Evolutionary conservation across 768 basidiomycete species (phyloP), one percentile per base, ranked within the genome.

Genomic region (Phlebiopsis flavidoalba): DNA sequence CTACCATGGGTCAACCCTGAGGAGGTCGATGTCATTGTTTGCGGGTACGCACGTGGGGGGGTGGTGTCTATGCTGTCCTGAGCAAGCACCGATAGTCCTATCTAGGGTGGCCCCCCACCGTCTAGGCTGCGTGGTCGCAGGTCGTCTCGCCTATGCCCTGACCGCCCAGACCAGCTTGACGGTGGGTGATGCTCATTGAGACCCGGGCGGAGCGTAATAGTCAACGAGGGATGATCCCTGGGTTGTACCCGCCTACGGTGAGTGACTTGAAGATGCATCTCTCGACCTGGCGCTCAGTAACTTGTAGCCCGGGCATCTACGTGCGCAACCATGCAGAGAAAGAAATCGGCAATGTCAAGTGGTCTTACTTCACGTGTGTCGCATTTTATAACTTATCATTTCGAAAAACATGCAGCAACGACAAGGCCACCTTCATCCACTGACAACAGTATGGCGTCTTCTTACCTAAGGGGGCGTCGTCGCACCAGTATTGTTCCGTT

Each of bases 161-260:
- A 88, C 72, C 86, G n/a, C n/a, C n/a, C n/a, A n/a, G n/a, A n/a
- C 87, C 24, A 88, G 75, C 66, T 71, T 89, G 59, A 87, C 88
- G 70, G 86, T 89, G 60, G 70, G 86, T 89, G 60, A 86, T 88
- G 84, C 80, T 89, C 65, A 84, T 88, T 60, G 87, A 88, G 77
- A n/a, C n/a, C n/a, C n/a, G n/a, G 87, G 78, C 57, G 86, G 87
- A 60, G 83, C 83, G n/a, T 19, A 87, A 87, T n/a, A n/a, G n/a
- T n/a, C 76, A 88, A 88, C 73, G n/a, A 77, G 84, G 14, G 86
- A 87, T 65, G 87, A 88, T 62, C 87, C 86, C 48, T 88, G 85
- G 86, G 87, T 89, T 53, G n/a, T 88, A 88, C 70, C n/a, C n/a
- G n/a, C n/a, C n/a, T n/a, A n/a, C 75, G 84, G 80, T 79, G 65